Base-by-base conservation (phyloP, 305 asterid species). In the Coffea humblotiana region DNA sequence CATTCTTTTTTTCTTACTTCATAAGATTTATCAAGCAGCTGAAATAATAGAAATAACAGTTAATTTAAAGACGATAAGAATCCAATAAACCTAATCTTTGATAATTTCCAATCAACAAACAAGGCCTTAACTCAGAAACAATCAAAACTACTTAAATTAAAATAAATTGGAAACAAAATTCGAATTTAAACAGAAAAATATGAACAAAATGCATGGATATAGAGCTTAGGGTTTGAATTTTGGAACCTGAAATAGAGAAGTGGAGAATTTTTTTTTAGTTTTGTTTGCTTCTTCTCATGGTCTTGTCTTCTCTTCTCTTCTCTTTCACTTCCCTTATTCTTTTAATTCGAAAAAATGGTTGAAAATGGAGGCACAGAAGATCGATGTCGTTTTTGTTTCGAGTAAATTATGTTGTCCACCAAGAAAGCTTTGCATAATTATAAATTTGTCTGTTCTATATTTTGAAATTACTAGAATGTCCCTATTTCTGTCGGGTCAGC, bases 241-340 rank as follows among this genome's bases (percentile, higher is more conserved):
- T n/a, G 47, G 15, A 75, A 83, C 86, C 86, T 76, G 81, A 77
- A 77, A 63, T 51, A 32, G 15, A 14, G 35, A 27, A 16, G 67
- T 45, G 21, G 75, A 58, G 72, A 70, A 58, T 66, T 73, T 66
- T 37, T 37, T 75, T 61, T 43, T 60, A 61, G 79, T 70, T 83
- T 49, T 69, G 27, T 19, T 47, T 35, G 43, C 48, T 18, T 48
- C 65, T 79, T 76, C 72, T 43, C 83, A 83, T 79, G 65, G 49
- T 71, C 51, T 75, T 61, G 69, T 21, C 56, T 47, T 10, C 52
- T 48, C 13, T 48, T 48, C 52, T 48, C 52, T 47, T 52, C 16
- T 58, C 23, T 32, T 8, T 8, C 32, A 40, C n/a, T 21, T 75
- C 78, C 45, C 15, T 21, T 18, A 3, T 58, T 3, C 6, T 48